phyloP scores from a whole-genome alignment of 371 early-diverging fungal genomes.

The Zopfochytrium polystomum region DNA sequence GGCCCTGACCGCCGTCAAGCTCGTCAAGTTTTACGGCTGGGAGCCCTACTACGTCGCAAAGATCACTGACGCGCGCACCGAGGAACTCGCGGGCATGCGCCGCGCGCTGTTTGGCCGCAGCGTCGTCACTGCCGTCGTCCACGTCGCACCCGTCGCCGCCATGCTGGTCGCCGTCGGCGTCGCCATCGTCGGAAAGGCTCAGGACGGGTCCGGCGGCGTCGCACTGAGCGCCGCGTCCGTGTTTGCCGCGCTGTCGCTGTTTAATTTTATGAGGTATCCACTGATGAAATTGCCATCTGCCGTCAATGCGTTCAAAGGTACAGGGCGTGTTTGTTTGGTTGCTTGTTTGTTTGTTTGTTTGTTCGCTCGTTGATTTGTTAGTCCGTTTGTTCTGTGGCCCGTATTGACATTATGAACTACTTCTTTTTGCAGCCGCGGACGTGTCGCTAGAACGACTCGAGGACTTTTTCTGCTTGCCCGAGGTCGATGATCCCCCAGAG shows the following conservation, averaged over 20 bases:
- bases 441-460: constrained; percentile 56
- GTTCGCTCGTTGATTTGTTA: too few species aligned
- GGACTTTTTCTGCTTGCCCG: constrained; percentile 55
- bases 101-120: constrained; percentile 51
- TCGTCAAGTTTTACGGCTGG: constrained; percentile 77
- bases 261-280: constrained; percentile 68
- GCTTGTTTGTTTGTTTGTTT: too few species aligned
- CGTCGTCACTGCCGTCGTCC: constrained; percentile 56
- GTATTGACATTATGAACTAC: background rate
- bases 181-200: background rate
- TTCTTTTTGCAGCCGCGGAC: constrained; percentile 15
- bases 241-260: constrained; percentile 61
- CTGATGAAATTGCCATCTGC: constrained; percentile 67
- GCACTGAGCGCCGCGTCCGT: constrained; percentile 4
- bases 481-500: constrained; percentile 43
- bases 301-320: constrained; percentile 53
- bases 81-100: constrained; percentile 52
- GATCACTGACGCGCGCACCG: constrained; percentile 40
- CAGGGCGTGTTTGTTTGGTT: too few species aligned
- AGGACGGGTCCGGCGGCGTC: constrained; percentile 4
- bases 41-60: constrained; percentile 47
- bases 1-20: constrained; percentile 67
- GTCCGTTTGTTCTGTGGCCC: too few species aligned
- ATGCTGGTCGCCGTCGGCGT: constrained; percentile 45
- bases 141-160: constrained; percentile 59